phyloP scores from a whole-genome alignment of 140 eudicot species.

The Anethum foeniculum region DNA sequence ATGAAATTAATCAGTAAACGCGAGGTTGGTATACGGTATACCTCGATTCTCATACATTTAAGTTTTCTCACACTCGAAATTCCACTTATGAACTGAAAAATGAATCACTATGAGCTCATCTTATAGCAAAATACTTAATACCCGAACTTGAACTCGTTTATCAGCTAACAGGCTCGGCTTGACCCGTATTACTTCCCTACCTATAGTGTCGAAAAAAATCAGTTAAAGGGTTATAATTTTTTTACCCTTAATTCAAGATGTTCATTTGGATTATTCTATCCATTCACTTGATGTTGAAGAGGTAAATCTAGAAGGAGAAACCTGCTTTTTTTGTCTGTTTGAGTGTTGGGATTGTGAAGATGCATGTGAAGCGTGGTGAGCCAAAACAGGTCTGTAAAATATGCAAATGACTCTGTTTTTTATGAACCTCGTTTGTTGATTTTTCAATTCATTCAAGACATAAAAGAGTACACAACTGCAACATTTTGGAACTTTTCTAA shows the following conservation, averaged over 20 bases:
- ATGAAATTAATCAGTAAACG: too few relatives aligned
- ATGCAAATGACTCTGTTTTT: slow-evolving; percentile 14
- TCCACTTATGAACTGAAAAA: too few relatives aligned
- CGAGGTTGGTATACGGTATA: too few relatives aligned
- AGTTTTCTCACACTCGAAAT: too few relatives aligned
- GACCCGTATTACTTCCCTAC: too few relatives aligned
- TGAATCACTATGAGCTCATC: too few relatives aligned
- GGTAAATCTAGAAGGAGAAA: slow-evolving; percentile 6
- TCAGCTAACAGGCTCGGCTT: too few relatives aligned
- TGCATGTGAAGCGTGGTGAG: slow-evolving; percentile 19
- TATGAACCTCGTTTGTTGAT: slow-evolving; percentile 8
- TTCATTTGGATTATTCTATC: not conserved
- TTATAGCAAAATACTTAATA: too few relatives aligned
- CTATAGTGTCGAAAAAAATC: too few relatives aligned
- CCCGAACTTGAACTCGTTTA: too few relatives aligned
- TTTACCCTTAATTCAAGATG: not conserved
- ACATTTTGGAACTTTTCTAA: slow-evolving; percentile 1
- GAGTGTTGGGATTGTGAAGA: slow-evolving; percentile 23
- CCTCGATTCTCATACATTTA: too few relatives aligned
- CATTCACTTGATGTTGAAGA: not conserved
- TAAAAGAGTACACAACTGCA: not conserved
- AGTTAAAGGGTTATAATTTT: too few relatives aligned
- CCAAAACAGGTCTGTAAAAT: slow-evolving; percentile 7
- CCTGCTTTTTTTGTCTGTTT: not conserved
- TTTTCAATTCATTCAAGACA: slow-evolving; percentile 11